Evolutionary conservation across 1,284 basidiomycete species (phyloP).

Genomic region (Pisolithus thermaeus): DNA sequence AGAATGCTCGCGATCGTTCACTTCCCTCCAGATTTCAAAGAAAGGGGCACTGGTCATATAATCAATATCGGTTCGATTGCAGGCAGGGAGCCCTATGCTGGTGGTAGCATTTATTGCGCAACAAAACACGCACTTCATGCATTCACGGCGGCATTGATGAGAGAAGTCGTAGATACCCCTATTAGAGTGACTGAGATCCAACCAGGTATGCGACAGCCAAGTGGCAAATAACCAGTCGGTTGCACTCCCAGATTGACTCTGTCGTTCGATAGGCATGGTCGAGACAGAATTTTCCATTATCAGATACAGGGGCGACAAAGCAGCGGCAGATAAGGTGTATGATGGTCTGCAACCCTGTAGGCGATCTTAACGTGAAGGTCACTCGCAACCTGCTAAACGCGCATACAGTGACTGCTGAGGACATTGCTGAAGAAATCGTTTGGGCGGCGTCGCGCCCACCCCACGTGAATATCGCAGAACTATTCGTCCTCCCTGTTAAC

Average conservation of each 20-base stretch:
- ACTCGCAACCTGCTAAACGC: constrained; percentile 14
- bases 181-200: constrained; percentile 91
- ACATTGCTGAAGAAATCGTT: constrained; percentile 96
- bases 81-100: constrained; percentile 86
- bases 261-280: constrained; percentile 62
- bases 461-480: constrained; percentile 82
- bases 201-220: constrained; percentile 51
- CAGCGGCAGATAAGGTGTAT: constrained; percentile 85
- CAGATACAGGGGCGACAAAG: constrained; percentile 80
- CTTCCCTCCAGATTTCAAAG: constrained; percentile 73
- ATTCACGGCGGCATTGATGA: constrained; percentile 78
- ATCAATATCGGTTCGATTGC: constrained; percentile 96
- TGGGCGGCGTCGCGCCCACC: constrained; percentile 87
- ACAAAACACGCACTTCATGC: constrained; percentile 89
- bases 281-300: constrained; percentile 90
- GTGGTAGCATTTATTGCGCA: constrained; percentile 78
- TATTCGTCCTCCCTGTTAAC: constrained; percentile 75
- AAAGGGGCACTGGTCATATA: constrained; percentile 81
- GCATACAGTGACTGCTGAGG: constrained; percentile 61
- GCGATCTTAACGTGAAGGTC: constrained; percentile 22
- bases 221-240: neutral
- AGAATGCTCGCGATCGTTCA: neutral
- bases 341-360: constrained; percentile 75
- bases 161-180: constrained; percentile 86
- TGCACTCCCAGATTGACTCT: constrained; percentile 2